Evolutionary conservation across 805 yeast species (phyloP), one percentile per base, ranked within the genome.

Genomic region (Ogataea kodamae): DNA sequence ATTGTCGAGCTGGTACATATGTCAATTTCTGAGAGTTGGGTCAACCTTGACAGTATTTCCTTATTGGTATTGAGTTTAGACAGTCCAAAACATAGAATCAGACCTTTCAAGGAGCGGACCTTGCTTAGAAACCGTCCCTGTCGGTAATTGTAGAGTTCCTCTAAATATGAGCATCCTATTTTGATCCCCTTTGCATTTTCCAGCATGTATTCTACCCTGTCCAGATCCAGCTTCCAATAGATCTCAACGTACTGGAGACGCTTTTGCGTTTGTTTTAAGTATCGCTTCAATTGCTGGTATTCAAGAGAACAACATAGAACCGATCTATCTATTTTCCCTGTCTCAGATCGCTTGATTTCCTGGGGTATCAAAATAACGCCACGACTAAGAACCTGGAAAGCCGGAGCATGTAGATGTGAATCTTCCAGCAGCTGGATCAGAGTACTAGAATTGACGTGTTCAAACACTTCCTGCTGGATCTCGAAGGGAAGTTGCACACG

Each of bases 1-100:
- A 43, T 43, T 18, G 47, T 43, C 14, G 47, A 43, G 38, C 39
- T 43, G 4, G 47, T 40, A 26, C 44, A 35, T 10, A 43, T 37
- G 17, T 43, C 47, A 11, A 43, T 26, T 19, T 43, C 47, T 9
- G 41, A 30, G 20, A 43, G 24, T 11, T 35, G 33, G 3, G 43
- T 39, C 26, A 43, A 18, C 29, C 30, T 28, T 10, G 42, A 12
- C 15, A 43, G 29, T 3, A 39, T 25, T n/a, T 43, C 44, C 12
- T 26, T 28, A 21, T 39, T 43, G n/a, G 47, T 37, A 17, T 43
- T 43, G n/a, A 43, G 33, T 17, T 43, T 43, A 3, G 43, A 43
- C 25, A 43, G 29, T 4, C 47, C 47, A 26, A 43, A 43, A 27
- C 47, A 43, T 26, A 43, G 22, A 9, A 43, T 43, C 36, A 43